Percentiles rank a stretch among this genome's conserved stretches.
phyloP scores from a whole-genome alignment of 352 stramenopile genomes.

The Salisapilia sapeloensis region DNA sequence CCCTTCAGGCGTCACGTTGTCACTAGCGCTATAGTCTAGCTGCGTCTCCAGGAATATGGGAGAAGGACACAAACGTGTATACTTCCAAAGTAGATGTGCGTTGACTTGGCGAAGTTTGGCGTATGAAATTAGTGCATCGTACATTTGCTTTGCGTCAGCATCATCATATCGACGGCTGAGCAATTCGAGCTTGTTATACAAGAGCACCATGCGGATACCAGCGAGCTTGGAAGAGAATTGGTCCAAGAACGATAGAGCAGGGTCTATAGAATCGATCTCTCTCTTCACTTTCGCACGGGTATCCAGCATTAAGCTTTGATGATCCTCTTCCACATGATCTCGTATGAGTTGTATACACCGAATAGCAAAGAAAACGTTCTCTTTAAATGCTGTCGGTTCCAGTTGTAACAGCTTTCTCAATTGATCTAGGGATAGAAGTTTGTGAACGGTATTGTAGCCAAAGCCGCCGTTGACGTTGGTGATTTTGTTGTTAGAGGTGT shows the following conservation, averaged over 20 bases:
- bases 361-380: slow-evolving; percentile 12
- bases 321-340: slow-evolving; percentile 3
- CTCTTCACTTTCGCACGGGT: neutral
- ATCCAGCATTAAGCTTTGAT: slow-evolving; percentile 1
- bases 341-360: slow-evolving; percentile 11
- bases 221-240: slow-evolving; percentile 8
- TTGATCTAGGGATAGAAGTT: slow-evolving; percentile 14
- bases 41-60: no score
- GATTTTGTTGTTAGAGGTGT: no score
- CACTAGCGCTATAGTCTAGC: no score
- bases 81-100: no score
- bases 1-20: no score
- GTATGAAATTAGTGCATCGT: no score
- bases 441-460: slow-evolving; percentile 14
- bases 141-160: no score
- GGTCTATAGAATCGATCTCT: neutral
- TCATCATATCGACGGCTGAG: slow-evolving; percentile 4
- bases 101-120: no score
- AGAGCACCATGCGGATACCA: slow-evolving; percentile 5
- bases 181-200: slow-evolving; percentile 8
- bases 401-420: slow-evolving; percentile 9
- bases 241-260: slow-evolving; percentile 9
- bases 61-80: no score
- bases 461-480: slow-evolving; percentile 11
- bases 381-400: slow-evolving; percentile 9